Percentiles rank a stretch among this genome's conserved stretches.
Evolutionary conservation across 73 alveolate genomes (phyloP).

Genomic region (Tetrahymena thermophila): DNA sequence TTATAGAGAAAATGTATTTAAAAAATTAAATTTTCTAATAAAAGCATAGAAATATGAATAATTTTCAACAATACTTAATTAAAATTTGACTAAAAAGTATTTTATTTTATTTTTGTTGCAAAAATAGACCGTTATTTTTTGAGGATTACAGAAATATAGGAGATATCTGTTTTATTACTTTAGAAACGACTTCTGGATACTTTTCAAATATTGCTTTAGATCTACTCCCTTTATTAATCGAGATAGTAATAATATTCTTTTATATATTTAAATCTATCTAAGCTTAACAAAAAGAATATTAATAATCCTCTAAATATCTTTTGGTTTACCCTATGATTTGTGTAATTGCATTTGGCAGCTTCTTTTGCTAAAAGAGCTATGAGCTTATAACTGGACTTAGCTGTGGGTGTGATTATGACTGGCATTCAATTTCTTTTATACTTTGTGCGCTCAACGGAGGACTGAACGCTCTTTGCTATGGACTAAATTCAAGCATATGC

Average conservation of each 20-base stretch:
- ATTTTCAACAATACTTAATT: no score
- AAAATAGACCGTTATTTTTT: neutral
- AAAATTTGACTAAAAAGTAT: no score
- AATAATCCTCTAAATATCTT: neutral
- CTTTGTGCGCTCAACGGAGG: neutral
- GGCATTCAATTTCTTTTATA: neutral
- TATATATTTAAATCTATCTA: neutral
- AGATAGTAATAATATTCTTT: neutral
- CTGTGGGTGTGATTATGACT: neutral
- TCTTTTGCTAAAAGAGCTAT: neutral
- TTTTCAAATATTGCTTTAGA: neutral
- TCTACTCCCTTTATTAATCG: neutral
- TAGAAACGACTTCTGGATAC: neutral
- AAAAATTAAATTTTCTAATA: no score
- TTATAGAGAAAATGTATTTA: no score
- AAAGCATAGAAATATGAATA: no score
- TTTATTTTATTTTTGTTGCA: neutral
- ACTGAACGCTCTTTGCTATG: neutral
- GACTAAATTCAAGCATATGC: neutral
- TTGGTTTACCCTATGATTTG: neutral
- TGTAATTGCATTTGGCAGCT: neutral
- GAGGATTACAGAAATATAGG: neutral
- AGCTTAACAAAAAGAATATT: neutral
- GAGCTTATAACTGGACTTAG: neutral
- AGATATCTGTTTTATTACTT: neutral